Percentiles rank a stretch among this genome's conserved stretches.
Evolutionary conservation across 23 red algal species (phyloP).

Genomic region (Pyropia yezoensis): DNA sequence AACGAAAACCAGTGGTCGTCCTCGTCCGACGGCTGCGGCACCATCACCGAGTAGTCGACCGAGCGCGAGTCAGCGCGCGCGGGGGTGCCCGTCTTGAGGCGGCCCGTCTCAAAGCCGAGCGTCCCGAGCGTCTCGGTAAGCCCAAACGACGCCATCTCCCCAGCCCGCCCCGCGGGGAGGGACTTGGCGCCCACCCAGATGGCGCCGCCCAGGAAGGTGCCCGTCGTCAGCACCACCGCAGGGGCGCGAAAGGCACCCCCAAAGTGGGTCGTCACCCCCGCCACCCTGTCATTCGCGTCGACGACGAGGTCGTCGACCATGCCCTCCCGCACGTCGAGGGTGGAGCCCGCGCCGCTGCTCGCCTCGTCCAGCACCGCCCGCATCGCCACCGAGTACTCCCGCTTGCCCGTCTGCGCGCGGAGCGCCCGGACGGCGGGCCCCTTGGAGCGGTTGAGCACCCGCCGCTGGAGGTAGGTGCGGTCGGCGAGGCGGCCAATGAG

Average conservation of each 20-base stretch:
- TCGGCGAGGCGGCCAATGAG: conserved; percentile 90
- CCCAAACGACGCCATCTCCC: conserved; percentile 77
- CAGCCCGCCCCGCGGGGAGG: conserved; percentile 92
- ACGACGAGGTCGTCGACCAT: conserved; percentile 85
- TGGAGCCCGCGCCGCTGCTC: conserved; percentile 1
- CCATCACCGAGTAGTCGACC: conserved; percentile 79
- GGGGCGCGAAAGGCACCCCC: conserved; percentile 62
- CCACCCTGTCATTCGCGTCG: conserved; percentile 63
- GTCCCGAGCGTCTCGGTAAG: conserved; percentile 69
- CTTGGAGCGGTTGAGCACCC: conserved; percentile 88
- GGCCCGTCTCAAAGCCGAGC: conserved; percentile 89
- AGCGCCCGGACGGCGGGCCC: conserved; percentile 97
- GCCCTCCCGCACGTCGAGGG: conserved; percentile 87
- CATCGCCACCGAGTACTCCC: conserved; percentile 95
- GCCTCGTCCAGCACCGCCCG: conserved; percentile 54
- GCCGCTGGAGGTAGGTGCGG: conserved; percentile 91
- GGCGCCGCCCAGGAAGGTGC: conserved; percentile 89
- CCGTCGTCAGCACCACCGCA: conserved; percentile 83
- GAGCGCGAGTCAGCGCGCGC: conserved; percentile 73
- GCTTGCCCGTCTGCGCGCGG: conserved; percentile 96
- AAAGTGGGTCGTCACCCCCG: conserved; percentile 75
- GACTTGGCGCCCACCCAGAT: conserved; percentile 94
- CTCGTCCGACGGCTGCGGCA: conserved; percentile 70
- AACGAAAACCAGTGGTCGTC: conserved; percentile 99
- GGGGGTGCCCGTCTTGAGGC: conserved; percentile 96